Conservation (phyloP, 805 yeast genomes). For the Schizosaccharomyces lindneri region DNA sequence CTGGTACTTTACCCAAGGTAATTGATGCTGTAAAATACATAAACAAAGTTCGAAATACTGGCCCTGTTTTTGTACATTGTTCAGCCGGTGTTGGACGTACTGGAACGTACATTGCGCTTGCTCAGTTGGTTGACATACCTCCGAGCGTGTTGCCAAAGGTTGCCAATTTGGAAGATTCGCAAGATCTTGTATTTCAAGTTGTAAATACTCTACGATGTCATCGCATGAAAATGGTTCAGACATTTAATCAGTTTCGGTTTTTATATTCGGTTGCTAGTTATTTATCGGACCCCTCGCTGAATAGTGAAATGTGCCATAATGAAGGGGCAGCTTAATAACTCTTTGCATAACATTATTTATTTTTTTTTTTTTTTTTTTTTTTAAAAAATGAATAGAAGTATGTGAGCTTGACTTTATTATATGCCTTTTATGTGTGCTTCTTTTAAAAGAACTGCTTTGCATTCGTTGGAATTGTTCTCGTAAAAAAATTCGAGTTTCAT, state of each 20-base stretch:
- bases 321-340: too few relatives aligned
- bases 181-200: background rate
- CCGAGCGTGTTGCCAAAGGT: background rate
- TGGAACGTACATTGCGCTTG: slow-evolving; percentile 44
- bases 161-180: background rate
- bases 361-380: too few relatives aligned
- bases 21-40: background rate
- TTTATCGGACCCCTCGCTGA: background rate
- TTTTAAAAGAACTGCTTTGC: too few relatives aligned
- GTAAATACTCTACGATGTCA: background rate
- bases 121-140: slow-evolving; percentile 12
- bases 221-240: slow-evolving; percentile 1
- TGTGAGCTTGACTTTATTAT: too few relatives aligned
- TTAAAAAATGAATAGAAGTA: too few relatives aligned
- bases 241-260: background rate
- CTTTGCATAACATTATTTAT: too few relatives aligned
- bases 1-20: background rate
- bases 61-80: slow-evolving; percentile 57
- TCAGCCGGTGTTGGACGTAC: slow-evolving; percentile 96
- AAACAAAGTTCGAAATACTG: background rate
- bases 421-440: too few relatives aligned
- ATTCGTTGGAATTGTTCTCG: too few relatives aligned
- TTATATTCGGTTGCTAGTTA: background rate
- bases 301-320: too few relatives aligned
- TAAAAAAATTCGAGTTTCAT: too few relatives aligned